Conservation (phyloP, 2,329 filamentous ascomycete species). For the Paecilomyces fulvus region DNA sequence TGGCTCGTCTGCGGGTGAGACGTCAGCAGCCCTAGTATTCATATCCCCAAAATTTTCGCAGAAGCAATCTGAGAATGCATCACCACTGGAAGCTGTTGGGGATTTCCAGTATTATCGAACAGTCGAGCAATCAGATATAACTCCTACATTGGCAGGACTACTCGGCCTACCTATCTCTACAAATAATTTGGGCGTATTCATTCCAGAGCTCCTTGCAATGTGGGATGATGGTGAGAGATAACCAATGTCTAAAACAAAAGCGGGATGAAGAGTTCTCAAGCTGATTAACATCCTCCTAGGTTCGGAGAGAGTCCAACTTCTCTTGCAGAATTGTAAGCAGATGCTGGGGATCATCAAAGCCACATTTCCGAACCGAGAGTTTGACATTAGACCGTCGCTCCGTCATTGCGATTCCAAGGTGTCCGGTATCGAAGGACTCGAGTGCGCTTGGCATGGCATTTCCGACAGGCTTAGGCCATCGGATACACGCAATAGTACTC, state of each 20-base stretch:
- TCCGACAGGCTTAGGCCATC: constrained; percentile 13
- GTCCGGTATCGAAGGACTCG: constrained; percentile 47
- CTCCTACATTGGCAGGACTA: constrained; percentile 77
- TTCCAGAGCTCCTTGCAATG: constrained; percentile 67
- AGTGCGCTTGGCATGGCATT: constrained; percentile 57
- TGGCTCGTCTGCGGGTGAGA: constrained; percentile 87
- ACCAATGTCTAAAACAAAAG: constrained; percentile 7
- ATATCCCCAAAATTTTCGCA: constrained; percentile 70
- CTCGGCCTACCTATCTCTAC: constrained; percentile 79
- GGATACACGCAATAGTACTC: constrained; percentile 1
- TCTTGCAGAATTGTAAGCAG: constrained; percentile 72
- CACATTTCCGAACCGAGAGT: constrained; percentile 54
- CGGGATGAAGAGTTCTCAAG: constrained; percentile 2
- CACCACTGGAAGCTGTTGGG: constrained; percentile 52
- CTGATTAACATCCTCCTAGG: constrained; percentile 18
- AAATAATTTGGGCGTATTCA: constrained; percentile 84
- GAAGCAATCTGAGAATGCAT: constrained; percentile 38
- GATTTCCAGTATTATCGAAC: constrained; percentile 77
- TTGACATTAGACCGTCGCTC: constrained; percentile 22
- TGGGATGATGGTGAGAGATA: constrained; percentile 56
- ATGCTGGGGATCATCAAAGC: constrained; percentile 69
- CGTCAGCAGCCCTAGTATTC: constrained; percentile 85
- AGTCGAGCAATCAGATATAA: constrained; percentile 92
- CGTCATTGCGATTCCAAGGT: constrained; percentile 14
- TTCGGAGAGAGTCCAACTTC: constrained; percentile 54